Evolutionary conservation across 257 asterid genomes (phyloP).

Genomic region (Solanum acaule): DNA sequence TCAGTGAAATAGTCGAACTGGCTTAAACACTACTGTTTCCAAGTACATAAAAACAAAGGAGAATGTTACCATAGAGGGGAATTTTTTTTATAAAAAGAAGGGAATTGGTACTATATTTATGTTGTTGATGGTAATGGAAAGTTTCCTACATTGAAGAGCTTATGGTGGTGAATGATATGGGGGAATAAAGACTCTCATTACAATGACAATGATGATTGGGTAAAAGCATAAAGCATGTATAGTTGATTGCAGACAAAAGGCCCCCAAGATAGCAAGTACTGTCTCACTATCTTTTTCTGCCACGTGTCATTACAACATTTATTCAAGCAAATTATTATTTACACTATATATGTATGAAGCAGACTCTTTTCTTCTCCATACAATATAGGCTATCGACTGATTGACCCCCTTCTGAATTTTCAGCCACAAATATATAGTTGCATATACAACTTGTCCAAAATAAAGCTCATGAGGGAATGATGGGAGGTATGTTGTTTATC

Average conservation of each 20-base stretch:
- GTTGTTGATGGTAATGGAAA: not conserved
- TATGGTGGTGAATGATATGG: not conserved
- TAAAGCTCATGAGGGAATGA: not conserved
- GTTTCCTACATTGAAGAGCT: not conserved
- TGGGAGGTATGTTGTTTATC: not conserved
- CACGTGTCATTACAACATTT: not conserved
- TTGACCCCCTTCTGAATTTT: not conserved
- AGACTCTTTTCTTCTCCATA: not conserved
- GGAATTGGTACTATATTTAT: not conserved
- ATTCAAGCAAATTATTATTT: not conserved
- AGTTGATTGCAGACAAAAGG: not conserved
- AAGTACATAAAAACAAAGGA: not conserved
- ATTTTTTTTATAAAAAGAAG: not conserved
- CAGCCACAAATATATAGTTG: not conserved
- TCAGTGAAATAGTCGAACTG: not conserved
- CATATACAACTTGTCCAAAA: not conserved
- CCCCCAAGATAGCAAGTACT: not conserved
- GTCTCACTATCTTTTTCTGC: not conserved
- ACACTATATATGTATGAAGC: not conserved
- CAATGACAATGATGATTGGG: constrained; percentile 9
- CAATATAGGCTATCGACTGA: not conserved
- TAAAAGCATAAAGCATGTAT: constrained; percentile 4
- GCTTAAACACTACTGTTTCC: not conserved
- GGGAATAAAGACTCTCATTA: not conserved
- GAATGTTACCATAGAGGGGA: not conserved